Evolutionary conservation across 177 flowering plant genomes (phyloP), one percentile per base, ranked within the genome.

Genomic region (Tripterygium wilfordii): DNA sequence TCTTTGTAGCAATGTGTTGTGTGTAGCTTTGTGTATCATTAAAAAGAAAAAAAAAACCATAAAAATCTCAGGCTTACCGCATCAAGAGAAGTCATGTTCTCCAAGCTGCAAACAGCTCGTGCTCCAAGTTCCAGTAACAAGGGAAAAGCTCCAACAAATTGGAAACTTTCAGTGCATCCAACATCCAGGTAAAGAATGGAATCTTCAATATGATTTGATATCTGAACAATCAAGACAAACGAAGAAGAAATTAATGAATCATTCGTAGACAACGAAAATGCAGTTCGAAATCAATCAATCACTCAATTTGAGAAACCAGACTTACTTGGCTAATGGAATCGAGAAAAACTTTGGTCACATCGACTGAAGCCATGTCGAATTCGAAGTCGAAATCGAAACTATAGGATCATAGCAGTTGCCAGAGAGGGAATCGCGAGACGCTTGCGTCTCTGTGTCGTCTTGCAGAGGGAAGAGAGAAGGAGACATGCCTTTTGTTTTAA

Each of bases 151-250:
- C 96, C 99, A 42, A 75, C 53, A 63, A 73, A 69, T 45, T 92
- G 88, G 69, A 86, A 92, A 56, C 96, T 85, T 64, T 92, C 97
- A 1, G 77, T 66, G 59, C 84, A 84, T 41, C 99, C 99, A 64
- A 85, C 87, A 80, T 92, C 99, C 14, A 92, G 64, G 71, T 92
- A 92, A 37, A 92, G 53, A 58, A 70, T 42, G 20, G 95, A 74
- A 62, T 67, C 92, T 53, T 76, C 69, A 36, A 89, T 51, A 43
- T 84, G 70, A 58, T 89, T 89, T 26, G 94, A 71, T 45, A 82
- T 67, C 99, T 92, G 54, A n/a, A n/a, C n/a, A n/a, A n/a, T n/a
- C n/a, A n/a, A n/a, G 40, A 32, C 24, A 39, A 30, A 18, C 10
- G 7, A 20, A 8, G 14, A 20, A 20, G 9, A 36, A 18, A 46